Conservation (phyloP, 2,329 filamentous ascomycete species). For the Magnaporthiopsis incrustans region DNA sequence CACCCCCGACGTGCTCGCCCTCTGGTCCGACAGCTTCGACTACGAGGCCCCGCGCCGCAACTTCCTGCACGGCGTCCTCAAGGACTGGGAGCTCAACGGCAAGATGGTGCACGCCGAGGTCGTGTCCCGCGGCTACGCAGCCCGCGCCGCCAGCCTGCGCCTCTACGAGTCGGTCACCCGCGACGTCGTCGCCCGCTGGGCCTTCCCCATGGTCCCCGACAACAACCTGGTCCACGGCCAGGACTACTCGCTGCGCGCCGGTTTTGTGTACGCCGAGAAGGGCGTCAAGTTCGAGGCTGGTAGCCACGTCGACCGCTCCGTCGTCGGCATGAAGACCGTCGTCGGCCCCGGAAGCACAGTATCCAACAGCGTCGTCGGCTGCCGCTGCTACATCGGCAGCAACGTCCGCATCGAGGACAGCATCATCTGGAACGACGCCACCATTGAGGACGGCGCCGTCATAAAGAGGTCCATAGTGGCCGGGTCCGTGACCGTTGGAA, state of each 20-base stretch:
- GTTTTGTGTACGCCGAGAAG: conserved; percentile 63
- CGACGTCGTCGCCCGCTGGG: conserved; percentile 81
- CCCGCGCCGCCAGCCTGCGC: conserved; percentile 75
- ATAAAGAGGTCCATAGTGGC: conserved; percentile 71
- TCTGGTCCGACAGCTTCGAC: conserved; percentile 96
- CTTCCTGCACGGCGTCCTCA: conserved; percentile 77
- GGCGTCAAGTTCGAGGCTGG: conserved; percentile 66
- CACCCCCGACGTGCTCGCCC: conserved; percentile 85
- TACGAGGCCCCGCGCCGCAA: conserved; percentile 68
- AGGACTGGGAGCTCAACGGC: conserved; percentile 94
- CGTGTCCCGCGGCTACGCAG: conserved; percentile 73
- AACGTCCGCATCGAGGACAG: conserved; percentile 73
- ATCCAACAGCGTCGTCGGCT: conserved; percentile 71
- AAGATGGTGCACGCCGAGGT: conserved; percentile 95
- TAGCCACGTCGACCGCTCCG: conserved; percentile 61
- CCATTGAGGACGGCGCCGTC: conserved; percentile 65
- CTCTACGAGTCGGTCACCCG: conserved; percentile 84
- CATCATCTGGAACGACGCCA: conserved; percentile 81
- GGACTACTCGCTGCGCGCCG: conserved; percentile 56
- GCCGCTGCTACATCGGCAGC: conserved; percentile 76
- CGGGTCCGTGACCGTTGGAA: conserved; percentile 62
- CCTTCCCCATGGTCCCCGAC: conserved; percentile 82
- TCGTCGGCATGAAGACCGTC: conserved; percentile 68
- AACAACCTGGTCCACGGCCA: conserved; percentile 75
- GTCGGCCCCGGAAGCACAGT: conserved; percentile 67